Evolutionary conservation across 768 basidiomycete genomes (phyloP), one percentile per base, ranked within the genome.

Genomic region (Rhodotorula sphaerocarpa): DNA sequence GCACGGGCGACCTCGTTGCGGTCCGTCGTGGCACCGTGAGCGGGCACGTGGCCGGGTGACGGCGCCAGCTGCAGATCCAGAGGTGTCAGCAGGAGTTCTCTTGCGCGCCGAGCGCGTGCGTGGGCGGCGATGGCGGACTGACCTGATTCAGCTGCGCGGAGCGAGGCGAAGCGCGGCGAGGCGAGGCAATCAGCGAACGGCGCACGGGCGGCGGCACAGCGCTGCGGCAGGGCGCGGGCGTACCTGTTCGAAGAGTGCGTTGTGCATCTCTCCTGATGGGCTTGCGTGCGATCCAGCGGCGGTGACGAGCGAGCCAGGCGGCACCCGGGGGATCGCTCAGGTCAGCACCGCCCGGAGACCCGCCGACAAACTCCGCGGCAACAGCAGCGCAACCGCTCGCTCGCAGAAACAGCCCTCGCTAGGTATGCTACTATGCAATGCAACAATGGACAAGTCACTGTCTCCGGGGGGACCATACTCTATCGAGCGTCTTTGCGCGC

Each of bases 131-230:
- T 45, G 5, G 50, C 34, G n/a, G 56, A 42, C 53, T 7, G 5
- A 51, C 63, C 63, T 59, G 58, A 43, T 65, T 65, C 20, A 65
- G 63, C 63, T 65, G 63, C 50, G 39, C 47, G n/a, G 21, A 15
- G 20, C 23, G 18, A 36, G 45, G 12, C 27, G 27, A 18, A 30
- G 25, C 25, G 46, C 6, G 30, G 7, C 16, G 27, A 1, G 21
- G 5, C 2, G 28, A 27, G 27, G 1, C n/a, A n/a, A 57, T 64
- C 47, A 64, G 63, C 57, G 14, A 23, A 14, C 14, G 10, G 28
- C 16, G 43, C 7, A 5, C 33, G 10, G 1, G 20, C 7, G 6
- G 14, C 18, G 23, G 27, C 1, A 23, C 11, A n/a, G 43, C 21
- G 11, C 5, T 21, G 15, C 6, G 25, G 39, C 16, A 7, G 28